phyloP scores from a whole-genome alignment of 345 rosid species.

The Sisymbrium altissimum region DNA sequence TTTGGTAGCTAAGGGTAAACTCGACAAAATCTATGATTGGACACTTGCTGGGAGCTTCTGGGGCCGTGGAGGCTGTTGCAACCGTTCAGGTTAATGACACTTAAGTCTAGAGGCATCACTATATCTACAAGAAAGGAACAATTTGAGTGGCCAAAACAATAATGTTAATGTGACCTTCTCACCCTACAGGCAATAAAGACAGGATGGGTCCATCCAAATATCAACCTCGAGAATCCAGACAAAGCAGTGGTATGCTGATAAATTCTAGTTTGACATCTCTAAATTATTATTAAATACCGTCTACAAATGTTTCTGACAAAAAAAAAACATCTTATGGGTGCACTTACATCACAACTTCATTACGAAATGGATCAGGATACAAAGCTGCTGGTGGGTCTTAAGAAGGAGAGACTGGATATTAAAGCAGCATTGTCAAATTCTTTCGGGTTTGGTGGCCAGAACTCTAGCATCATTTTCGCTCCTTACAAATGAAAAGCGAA shows the following conservation, averaged over 20 bases:
- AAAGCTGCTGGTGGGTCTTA: conserved; percentile 65
- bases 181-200: conserved; percentile 70
- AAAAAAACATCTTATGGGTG: not conserved
- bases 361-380: conserved; percentile 50
- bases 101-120: not conserved
- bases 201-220: conserved; percentile 94
- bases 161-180: not conserved
- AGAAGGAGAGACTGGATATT: conserved; percentile 76
- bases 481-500: conserved; percentile 64
- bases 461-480: conserved; percentile 86
- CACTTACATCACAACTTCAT: not conserved
- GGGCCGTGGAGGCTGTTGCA: conserved; percentile 91
- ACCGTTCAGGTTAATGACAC: conserved; percentile 60
- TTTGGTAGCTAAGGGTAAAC: conserved; percentile 65
- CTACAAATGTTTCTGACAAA: not conserved
- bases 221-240: conserved; percentile 87
- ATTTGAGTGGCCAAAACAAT: not conserved
- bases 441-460: conserved; percentile 95
- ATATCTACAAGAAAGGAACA: not conserved
- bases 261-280: not conserved
- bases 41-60: conserved; percentile 90
- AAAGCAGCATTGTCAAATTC: conserved; percentile 89
- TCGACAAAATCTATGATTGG: conserved; percentile 97
- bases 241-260: conserved; percentile 57
- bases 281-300: not conserved